These are phyloP conservation scores for Metarhizium album DNA, from an alignment of 2,329 filamentous ascomycete species.

Conservation along the genomic window DNA sequence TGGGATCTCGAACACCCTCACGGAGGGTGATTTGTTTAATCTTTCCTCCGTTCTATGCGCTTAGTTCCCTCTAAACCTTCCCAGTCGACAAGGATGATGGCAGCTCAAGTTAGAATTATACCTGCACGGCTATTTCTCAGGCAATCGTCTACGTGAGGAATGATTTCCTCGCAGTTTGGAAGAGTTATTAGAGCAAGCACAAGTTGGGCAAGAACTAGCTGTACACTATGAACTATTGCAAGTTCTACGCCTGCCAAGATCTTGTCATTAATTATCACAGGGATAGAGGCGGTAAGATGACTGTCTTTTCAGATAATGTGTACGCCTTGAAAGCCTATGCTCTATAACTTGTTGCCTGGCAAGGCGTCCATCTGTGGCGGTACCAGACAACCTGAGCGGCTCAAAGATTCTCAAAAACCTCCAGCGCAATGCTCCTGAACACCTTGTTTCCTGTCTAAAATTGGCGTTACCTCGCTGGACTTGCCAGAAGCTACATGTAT, in stretches of 20 bases:
- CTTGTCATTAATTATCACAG: conserved; percentile 99
- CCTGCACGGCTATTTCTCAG: too few species aligned
- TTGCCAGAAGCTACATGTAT: conserved; percentile 91
- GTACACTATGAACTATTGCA: conserved; percentile 95
- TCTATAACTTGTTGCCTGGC: conserved; percentile 60
- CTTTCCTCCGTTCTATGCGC: too few species aligned
- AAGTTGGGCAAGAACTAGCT: conserved; percentile 45
- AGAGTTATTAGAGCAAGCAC: too few species aligned
- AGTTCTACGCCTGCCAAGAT: conserved; percentile 95
- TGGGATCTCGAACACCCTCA: too few species aligned
- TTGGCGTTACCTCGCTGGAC: conserved; percentile 96
- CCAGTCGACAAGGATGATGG: too few species aligned
- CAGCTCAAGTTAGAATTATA: too few species aligned
- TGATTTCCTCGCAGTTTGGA: too few species aligned
- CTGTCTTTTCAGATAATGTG: conserved; percentile 96
- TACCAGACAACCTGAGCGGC: conserved; percentile 75
- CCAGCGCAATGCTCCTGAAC: conserved; percentile 82
- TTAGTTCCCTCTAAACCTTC: too few species aligned
- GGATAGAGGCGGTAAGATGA: conserved; percentile 88
- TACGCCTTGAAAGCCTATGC: conserved; percentile 85
- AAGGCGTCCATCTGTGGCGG: conserved; percentile 90
- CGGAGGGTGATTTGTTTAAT: too few species aligned
- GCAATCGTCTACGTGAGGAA: too few species aligned
- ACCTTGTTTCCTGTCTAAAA: conserved; percentile 95
- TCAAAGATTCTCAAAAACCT: conserved; percentile 87